Base-by-base conservation (phyloP, 1,284 basidiomycete genomes). In the Heterobasidion irregulare region DNA sequence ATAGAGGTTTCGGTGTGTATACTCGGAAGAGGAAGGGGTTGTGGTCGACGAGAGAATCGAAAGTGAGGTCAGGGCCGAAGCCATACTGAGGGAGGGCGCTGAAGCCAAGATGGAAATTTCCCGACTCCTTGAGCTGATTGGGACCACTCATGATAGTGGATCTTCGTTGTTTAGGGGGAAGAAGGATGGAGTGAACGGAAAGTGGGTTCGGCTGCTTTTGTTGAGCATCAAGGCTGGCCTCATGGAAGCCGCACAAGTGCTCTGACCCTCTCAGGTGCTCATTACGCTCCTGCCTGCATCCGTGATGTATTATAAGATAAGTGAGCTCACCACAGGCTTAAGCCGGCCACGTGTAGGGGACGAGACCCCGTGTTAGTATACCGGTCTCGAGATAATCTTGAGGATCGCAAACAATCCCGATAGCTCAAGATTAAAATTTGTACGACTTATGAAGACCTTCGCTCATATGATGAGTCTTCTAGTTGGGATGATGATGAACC, bases 11-110 rank as follows among this genome's bases (percentile, higher is more conserved):
- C 33, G 87, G 87, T 32, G 86, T 87, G 65, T 89, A 82, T 12
- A 89, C 80, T 44, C 87, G 84, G 72, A 86, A 89, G 61, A 89
- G 75, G 68, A 87, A 89, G 38, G 76, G 82, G 64, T 89, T 89
- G 56, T 76, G 72, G 55, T 76, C 70, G 59, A 84, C 67, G 38
- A 89, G 77, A 47, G 69, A 71, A 55, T 79, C 75, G 66, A 89
- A 89, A 49, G 78, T 73, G 64, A 78, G 71, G 58, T 84, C 79
- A 47, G 77, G 64, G 45, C 80, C 78, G 64, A 88, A 88, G 57
- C 87, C 86, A 62, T 84, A 83, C 65, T 88, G 86, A 53, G 87
- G 86, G 52, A 88, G 73, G 13, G 66, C 61, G 45, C 34, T 57
- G 57, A 62, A 62, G 47, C 61, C 61, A 34, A 61, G 56, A 45